phyloP scores from a whole-genome alignment of 2,329 filamentous ascomycete species.

The Calonectria ilicicola region DNA sequence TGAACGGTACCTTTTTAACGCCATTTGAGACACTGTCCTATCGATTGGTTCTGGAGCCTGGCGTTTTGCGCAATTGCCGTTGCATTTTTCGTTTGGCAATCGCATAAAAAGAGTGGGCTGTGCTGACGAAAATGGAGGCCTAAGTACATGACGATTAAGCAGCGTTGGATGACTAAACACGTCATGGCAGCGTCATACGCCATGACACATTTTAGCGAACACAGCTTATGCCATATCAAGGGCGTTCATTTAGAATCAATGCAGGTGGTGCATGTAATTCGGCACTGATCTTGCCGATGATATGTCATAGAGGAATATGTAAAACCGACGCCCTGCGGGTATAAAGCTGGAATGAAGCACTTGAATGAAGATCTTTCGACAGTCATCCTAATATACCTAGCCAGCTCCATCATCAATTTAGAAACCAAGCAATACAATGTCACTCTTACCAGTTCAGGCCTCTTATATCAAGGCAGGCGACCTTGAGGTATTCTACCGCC shows the following conservation, averaged over 20 bases:
- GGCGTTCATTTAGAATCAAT: neutral
- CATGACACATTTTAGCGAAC: neutral
- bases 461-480: constrained; percentile 46
- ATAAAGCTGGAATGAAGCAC: neutral
- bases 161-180: neutral
- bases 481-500: constrained; percentile 55
- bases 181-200: neutral
- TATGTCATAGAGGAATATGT: neutral
- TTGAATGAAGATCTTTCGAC: too few species aligned
- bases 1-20: too few species aligned
- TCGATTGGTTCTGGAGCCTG: too few species aligned
- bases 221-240: neutral
- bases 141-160: neutral
- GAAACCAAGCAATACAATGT: neutral
- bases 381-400: neutral
- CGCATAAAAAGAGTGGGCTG: neutral
- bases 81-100: neutral
- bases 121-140: neutral
- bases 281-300: neutral
- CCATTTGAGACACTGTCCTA: too few species aligned
- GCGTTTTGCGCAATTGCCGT: too few species aligned
- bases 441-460: neutral
- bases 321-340: fast-evolving
- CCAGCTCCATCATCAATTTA: neutral
- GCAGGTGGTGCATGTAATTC: neutral